Base-by-base conservation (phyloP, 1,139 yeast genomes). In the Candida freyschussii region DNA sequence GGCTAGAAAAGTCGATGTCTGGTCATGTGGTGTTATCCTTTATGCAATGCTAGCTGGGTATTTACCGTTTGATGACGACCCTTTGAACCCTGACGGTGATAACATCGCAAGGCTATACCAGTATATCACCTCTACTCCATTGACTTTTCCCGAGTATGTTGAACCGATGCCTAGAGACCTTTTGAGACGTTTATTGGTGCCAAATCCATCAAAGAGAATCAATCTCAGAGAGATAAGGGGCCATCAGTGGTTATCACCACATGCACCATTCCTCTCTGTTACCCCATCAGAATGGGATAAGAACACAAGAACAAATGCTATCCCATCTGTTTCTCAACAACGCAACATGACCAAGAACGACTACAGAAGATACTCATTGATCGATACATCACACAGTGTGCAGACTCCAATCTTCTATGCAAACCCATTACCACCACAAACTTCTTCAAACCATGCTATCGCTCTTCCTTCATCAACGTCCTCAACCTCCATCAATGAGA, bases 1-100 rank as follows among this genome's bases (percentile, higher is more conserved):
- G 48, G 96, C 96, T n/a, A 73, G 87, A 43, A 87, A 85, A 57
- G 96, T 86, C 16, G 98, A 91, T 59, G 82, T 89, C 27, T 91
- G 98, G 98, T 86, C 96, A 1, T 76, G 95, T 48, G 98, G 98
- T 36, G 91, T 93, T 24, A 91, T 91, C 37, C 64, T 91, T 30
- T 91, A 87, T 55, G 97, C 98, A 11, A 91, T 93, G 96, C 68
- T 93, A 31, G 87, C 98, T 0, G 99, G 99, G 1, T 93, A 91
- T 56, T 69, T 91, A 43, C 99, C 99, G 2, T 91, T 87, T 67
- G 99, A 91, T 56, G 98, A 91, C 59, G 99, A 91, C 57, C 94
- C 96, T 19, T 81, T 82, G 34, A 91, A 93, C 56, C 97, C 96
- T 25, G 96, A 91, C 54, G 96, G 97, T 34, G 83, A 89, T 37